A percentile compares a stretch with the other conserved stretches of the same genome.
Evolutionary conservation across 805 yeast species (phyloP).

Genomic region (Clavispora carvajalis): DNA sequence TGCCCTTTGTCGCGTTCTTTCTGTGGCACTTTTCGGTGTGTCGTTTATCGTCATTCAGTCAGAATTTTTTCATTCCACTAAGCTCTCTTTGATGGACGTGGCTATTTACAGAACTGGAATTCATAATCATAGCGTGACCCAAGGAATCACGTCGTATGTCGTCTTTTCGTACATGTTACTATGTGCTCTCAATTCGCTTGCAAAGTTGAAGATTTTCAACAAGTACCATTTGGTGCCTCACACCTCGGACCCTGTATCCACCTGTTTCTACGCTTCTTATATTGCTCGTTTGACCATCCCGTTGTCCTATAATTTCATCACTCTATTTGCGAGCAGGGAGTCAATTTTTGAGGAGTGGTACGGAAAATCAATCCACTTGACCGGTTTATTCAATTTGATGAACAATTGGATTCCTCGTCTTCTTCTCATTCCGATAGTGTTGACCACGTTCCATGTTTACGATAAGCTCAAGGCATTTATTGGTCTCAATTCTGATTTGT

Average conservation of each 20-base stretch:
- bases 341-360: conserved; percentile 66
- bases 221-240: conserved; percentile 69
- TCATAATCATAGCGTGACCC: conserved; percentile 14
- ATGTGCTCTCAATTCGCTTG: conserved; percentile 60
- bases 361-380: conserved; percentile 69
- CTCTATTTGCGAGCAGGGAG: conserved; percentile 49
- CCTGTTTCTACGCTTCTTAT: conserved; percentile 73
- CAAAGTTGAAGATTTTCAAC: conserved; percentile 65
- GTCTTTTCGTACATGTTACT: conserved; percentile 60
- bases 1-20: conserved; percentile 33
- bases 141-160: conserved; percentile 38
- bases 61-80: conserved; percentile 69
- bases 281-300: conserved; percentile 81
- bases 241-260: conserved; percentile 68
- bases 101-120: conserved; percentile 33
- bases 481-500: conserved; percentile 34
- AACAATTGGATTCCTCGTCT: conserved; percentile 75
- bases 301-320: conserved; percentile 70
- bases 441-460: conserved; percentile 63
- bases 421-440: conserved; percentile 60
- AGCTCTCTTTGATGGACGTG: conserved; percentile 54
- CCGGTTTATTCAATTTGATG: conserved; percentile 66
- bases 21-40: conserved; percentile 37
- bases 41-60: conserved; percentile 63
- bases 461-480: conserved; percentile 46